Percentiles rank a stretch among this genome's conserved stretches.
Evolutionary conservation across 768 basidiomycete genomes (phyloP).

Genomic region (Tricholoma flavovirens): DNA sequence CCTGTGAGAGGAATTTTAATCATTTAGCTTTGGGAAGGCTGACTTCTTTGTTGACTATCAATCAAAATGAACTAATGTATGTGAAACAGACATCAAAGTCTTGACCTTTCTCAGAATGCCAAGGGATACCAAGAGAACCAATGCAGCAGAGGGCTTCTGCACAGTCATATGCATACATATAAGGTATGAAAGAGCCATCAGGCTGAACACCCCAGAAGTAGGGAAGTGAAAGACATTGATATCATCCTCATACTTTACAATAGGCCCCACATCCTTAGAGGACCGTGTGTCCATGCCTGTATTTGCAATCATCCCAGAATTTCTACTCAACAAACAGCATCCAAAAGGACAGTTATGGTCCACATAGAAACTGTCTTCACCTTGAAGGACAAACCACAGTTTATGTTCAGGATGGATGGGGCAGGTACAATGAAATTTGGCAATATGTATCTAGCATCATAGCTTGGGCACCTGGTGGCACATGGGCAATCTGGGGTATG

Average conservation of each 20-base stretch:
- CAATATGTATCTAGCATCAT: slow-evolving; percentile 27
- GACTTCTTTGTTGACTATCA: slow-evolving; percentile 19
- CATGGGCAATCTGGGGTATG: slow-evolving; percentile 20
- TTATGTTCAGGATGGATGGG: slow-evolving; percentile 29
- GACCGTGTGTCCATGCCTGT: slow-evolving; percentile 24
- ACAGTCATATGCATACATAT: slow-evolving; percentile 17
- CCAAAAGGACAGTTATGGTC: slow-evolving; percentile 29
- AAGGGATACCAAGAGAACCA: slow-evolving; percentile 18
- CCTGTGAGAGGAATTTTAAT: slow-evolving; percentile 20
- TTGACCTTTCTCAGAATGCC: slow-evolving; percentile 24
- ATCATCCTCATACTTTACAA: slow-evolving; percentile 22
- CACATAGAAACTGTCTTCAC: slow-evolving; percentile 20
- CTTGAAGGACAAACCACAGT: slow-evolving; percentile 25
- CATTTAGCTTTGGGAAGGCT: slow-evolving; percentile 25
- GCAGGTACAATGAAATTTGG: slow-evolving; percentile 29
- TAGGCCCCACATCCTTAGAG: slow-evolving; percentile 8
- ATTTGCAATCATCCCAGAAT: slow-evolving; percentile 25
- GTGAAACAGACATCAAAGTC: slow-evolving; percentile 15
- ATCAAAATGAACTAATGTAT: slow-evolving; percentile 32
- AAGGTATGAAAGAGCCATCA: slow-evolving; percentile 2
- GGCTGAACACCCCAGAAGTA: neutral
- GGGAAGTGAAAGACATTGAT: slow-evolving; percentile 18
- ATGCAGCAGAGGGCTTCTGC: slow-evolving; percentile 10
- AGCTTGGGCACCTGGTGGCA: slow-evolving; percentile 26
- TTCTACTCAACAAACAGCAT: slow-evolving; percentile 22